A percentile compares a stretch with the other conserved stretches of the same genome.
Evolutionary conservation across 805 yeast species (phyloP).

Genomic region (Saccharomycopsis microspora): DNA sequence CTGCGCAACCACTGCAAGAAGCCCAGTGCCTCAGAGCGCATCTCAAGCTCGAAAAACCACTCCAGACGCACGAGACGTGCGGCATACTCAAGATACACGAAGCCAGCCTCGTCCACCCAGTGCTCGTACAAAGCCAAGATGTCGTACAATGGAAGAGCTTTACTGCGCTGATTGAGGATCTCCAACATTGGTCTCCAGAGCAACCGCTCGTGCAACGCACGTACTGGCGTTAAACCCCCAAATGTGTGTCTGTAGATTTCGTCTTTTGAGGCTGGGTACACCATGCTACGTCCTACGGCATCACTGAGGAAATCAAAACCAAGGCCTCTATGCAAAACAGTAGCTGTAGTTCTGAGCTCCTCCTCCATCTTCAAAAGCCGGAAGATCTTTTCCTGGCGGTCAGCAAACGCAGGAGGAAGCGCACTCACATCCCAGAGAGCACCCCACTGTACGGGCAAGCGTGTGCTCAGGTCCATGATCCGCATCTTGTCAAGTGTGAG

Average conservation of each 20-base stretch:
- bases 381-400: slow-evolving; percentile 13
- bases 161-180: slow-evolving; percentile 10
- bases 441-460: slow-evolving; percentile 13
- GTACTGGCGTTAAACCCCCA: slow-evolving; percentile 15
- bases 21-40: slow-evolving; percentile 3
- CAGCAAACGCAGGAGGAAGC: slow-evolving; percentile 4
- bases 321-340: slow-evolving; percentile 7
- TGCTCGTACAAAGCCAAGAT: slow-evolving; percentile 8
- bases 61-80: slow-evolving; percentile 9
- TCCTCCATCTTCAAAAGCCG: slow-evolving; percentile 12
- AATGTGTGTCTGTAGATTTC: slow-evolving; percentile 15
- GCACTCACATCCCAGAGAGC: slow-evolving; percentile 11
- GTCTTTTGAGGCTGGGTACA: slow-evolving; percentile 12
- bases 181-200: slow-evolving; percentile 16
- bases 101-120: slow-evolving; percentile 15
- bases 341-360: slow-evolving; percentile 7
- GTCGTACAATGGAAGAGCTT: slow-evolving; percentile 11
- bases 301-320: slow-evolving; percentile 13
- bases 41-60: slow-evolving; percentile 15
- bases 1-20: slow-evolving; percentile 8
- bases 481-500: slow-evolving; percentile 9
- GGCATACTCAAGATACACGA: slow-evolving; percentile 14
- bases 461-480: slow-evolving; percentile 10
- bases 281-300: slow-evolving; percentile 9
- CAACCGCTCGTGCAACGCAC: slow-evolving; percentile 13